Conservation (phyloP, 345 rosid species). For the Toxicodendron radicans region DNA sequence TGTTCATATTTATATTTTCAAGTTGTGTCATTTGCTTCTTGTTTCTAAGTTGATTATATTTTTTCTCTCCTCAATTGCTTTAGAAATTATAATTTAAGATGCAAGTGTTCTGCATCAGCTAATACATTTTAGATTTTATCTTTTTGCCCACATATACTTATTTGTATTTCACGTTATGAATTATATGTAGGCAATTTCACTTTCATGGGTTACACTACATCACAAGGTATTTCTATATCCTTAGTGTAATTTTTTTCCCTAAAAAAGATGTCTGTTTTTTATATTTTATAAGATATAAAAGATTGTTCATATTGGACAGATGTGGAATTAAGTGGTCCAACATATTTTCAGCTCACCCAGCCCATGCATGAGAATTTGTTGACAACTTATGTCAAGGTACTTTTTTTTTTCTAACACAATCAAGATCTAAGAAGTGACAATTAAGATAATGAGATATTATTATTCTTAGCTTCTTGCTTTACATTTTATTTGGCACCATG, state of each 20-base stretch:
- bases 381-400: constrained; percentile 48
- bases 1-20: background rate
- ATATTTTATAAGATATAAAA: background rate
- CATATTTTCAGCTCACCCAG: constrained; percentile 49
- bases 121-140: background rate
- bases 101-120: background rate
- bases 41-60: background rate
- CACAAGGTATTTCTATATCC: constrained; percentile 21
- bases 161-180: background rate
- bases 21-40: background rate
- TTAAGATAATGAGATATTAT: background rate
- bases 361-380: constrained; percentile 61
- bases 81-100: background rate
- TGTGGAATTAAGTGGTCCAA: constrained; percentile 42
- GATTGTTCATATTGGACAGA: constrained; percentile 36
- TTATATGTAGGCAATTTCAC: constrained; percentile 25
- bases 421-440: background rate
- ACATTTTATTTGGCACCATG: constrained; percentile 14
- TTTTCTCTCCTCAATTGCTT: background rate
- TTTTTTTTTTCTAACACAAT: background rate
- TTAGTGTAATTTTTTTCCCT: background rate
- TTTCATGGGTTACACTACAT: constrained; percentile 19
- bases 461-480: constrained; percentile 6
- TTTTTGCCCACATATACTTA: constrained; percentile 2
- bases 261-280: background rate